Evolutionary conservation across 2,329 filamentous ascomycete genomes (phyloP).

Genomic region (Neurospora crassa): DNA sequence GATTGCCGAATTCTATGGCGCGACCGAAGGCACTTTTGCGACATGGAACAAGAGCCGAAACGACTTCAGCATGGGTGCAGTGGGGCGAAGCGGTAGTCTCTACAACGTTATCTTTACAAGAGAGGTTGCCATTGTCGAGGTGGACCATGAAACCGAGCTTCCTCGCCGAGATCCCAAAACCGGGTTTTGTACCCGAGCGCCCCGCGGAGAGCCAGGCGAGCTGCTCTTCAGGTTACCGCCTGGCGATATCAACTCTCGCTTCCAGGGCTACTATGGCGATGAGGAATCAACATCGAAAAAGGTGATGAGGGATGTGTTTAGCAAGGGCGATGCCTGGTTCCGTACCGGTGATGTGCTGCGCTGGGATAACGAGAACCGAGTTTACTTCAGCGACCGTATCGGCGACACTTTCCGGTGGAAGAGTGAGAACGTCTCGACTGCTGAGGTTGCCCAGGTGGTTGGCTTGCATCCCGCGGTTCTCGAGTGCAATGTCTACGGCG

Average conservation of each 20-base stretch:
- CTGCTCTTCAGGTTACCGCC: conserved; percentile 62
- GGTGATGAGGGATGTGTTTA: conserved; percentile 63
- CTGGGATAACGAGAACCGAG: conserved; percentile 59
- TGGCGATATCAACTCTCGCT: conserved; percentile 51
- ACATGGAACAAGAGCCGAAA: conserved; percentile 68
- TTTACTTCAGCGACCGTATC: conserved; percentile 74
- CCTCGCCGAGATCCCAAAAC: conserved; percentile 60
- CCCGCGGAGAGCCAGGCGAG: conserved; percentile 60
- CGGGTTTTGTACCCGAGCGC: conserved; percentile 54
- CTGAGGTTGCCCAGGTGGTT: conserved; percentile 69
- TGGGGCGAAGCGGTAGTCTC: conserved; percentile 62
- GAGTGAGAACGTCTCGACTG: conserved; percentile 73
- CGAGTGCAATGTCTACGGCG: conserved; percentile 83
- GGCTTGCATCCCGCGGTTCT: conserved; percentile 55
- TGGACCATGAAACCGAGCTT: conserved; percentile 62
- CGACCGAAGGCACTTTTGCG: conserved; percentile 62
- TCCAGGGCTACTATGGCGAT: conserved; percentile 79
- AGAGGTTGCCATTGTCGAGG: conserved; percentile 49
- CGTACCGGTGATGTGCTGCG: conserved; percentile 73
- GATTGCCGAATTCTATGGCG: conserved; percentile 73
- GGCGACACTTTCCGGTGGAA: conserved; percentile 76
- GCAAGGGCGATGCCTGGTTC: conserved; percentile 72
- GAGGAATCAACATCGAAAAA: conserved; percentile 61
- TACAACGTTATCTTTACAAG: conserved; percentile 43
- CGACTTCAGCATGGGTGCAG: conserved; percentile 63